Conservation (phyloP, 306 rosid genomes). For the Acacia melanoxylon region DNA sequence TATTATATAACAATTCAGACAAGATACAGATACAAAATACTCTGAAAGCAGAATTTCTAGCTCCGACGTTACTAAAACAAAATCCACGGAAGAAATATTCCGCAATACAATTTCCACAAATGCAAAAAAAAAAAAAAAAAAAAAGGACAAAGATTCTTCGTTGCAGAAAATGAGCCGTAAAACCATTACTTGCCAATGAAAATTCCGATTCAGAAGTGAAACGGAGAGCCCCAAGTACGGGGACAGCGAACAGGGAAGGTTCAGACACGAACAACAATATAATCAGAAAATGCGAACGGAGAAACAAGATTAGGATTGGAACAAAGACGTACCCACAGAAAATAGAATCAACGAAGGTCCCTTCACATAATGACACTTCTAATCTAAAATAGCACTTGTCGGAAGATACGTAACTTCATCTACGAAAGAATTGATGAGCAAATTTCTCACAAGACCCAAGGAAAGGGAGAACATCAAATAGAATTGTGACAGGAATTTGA, state of each 20-base stretch:
- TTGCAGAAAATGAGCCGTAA: conserved; percentile 15
- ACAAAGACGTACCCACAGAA: conserved; percentile 41
- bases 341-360: conserved; percentile 37
- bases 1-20: not conserved
- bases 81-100: not conserved
- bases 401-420: conserved; percentile 35
- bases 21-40: not conserved
- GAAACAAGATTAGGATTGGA: conserved; percentile 45
- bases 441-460: conserved; percentile 40
- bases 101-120: conserved; percentile 9
- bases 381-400: conserved; percentile 21
- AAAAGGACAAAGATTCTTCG: conserved; percentile 12
- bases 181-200: conserved; percentile 12
- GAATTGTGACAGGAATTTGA: conserved; percentile 29
- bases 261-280: not conserved
- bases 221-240: not conserved
- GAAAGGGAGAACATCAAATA: conserved; percentile 10
- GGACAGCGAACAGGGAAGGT: not conserved
- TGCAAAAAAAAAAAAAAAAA: not conserved
- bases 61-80: conserved; percentile 22
- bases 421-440: conserved; percentile 35
- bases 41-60: conserved; percentile 30
- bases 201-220: conserved; percentile 28
- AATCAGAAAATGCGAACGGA: not conserved
- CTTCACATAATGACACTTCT: conserved; percentile 39